phyloP scores from a whole-genome alignment of 2,329 filamentous ascomycete genomes.

The Pseudocercospora pini-densiflorae region DNA sequence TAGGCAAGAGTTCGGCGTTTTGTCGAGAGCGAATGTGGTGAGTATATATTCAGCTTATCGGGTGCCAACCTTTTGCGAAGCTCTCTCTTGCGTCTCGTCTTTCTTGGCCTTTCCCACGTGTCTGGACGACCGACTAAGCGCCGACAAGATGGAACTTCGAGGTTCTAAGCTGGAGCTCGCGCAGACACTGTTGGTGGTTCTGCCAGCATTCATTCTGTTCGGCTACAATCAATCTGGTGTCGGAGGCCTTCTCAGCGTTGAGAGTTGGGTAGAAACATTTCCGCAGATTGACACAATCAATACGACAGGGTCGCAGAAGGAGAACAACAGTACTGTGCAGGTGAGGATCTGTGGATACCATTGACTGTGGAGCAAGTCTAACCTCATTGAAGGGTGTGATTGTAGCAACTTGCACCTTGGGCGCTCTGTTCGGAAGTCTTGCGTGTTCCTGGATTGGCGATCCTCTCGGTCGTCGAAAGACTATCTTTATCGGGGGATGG shows the following conservation, averaged over 20 bases:
- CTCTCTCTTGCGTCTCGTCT: conserved; percentile 13
- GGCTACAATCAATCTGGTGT: conserved; percentile 59
- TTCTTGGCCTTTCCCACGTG: conserved; percentile 13
- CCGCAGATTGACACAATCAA: conserved; percentile 55
- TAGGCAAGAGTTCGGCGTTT: conserved; percentile 13
- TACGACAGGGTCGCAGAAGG: conserved; percentile 46
- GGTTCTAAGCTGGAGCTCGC: conserved; percentile 31
- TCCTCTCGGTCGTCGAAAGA: conserved; percentile 50
- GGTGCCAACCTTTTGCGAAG: conserved; percentile 16
- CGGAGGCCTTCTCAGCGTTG: conserved; percentile 52
- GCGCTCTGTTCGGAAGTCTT: conserved; percentile 53
- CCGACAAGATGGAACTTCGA: conserved; percentile 26
- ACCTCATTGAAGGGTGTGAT: conserved; percentile 42
- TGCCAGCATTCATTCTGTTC: conserved; percentile 53
- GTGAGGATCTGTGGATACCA: conserved; percentile 3
- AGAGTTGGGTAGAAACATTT: conserved; percentile 50
- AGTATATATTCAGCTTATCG: conserved; percentile 12
- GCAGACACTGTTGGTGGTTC: conserved; percentile 44
- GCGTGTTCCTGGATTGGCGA: conserved; percentile 53
- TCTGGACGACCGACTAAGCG: conserved; percentile 7
- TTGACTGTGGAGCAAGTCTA: not conserved
- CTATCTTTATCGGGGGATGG: conserved; percentile 48
- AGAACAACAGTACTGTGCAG: conserved; percentile 51
- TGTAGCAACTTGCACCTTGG: conserved; percentile 51
- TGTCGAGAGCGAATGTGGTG: conserved; percentile 5